phyloP scores from a whole-genome alignment of 331 rosid genomes.

The Quercus lobata region DNA sequence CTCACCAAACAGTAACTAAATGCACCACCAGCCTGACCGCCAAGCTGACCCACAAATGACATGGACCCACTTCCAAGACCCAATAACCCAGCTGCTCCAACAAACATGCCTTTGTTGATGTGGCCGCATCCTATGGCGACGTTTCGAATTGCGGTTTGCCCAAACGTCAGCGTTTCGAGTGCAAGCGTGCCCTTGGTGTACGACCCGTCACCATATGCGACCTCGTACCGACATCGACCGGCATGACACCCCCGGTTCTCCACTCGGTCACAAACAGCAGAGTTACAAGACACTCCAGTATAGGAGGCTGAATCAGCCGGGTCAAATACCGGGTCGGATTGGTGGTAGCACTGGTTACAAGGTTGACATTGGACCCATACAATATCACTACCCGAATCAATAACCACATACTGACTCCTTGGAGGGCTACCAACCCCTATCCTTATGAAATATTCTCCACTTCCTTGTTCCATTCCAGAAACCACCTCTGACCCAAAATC shows the following conservation, averaged over 20 bases:
- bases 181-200: conserved; percentile 91
- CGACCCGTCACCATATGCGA: conserved; percentile 88
- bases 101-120: conserved; percentile 85
- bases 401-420: conserved; percentile 73
- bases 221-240: conserved; percentile 83
- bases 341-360: conserved; percentile 73
- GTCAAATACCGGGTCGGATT: conserved; percentile 89
- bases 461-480: conserved; percentile 93
- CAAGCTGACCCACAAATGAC: conserved; percentile 91
- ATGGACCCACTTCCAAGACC: conserved; percentile 92
- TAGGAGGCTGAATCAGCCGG: conserved; percentile 71
- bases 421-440: conserved; percentile 91
- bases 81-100: conserved; percentile 89
- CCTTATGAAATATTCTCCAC: conserved; percentile 87
- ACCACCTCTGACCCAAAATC: conserved; percentile 79
- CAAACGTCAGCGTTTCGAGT: conserved; percentile 76
- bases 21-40: conserved; percentile 80
- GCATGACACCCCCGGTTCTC: conserved; percentile 69
- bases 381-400: conserved; percentile 91
- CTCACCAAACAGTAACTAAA: conserved; percentile 84
- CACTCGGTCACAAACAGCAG: conserved; percentile 68
- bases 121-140: conserved; percentile 98
- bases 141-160: conserved; percentile 53
- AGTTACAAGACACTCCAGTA: conserved; percentile 66
- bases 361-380: conserved; percentile 86